Conservation (phyloP, 306 rosid genomes). For the Quercus robur region DNA sequence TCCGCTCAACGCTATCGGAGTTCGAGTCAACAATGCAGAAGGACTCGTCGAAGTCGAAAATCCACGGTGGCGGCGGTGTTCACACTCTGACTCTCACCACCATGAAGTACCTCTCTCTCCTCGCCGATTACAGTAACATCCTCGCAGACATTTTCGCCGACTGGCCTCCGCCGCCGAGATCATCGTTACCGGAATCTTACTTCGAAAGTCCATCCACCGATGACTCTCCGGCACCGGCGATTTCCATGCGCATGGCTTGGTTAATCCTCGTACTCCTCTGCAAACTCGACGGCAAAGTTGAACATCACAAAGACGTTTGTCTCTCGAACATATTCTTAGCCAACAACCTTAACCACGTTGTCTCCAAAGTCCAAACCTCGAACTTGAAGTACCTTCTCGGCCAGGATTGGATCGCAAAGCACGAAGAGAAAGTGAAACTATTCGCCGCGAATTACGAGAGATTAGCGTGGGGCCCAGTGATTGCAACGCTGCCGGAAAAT, state of each 20-base stretch:
- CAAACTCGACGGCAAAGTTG: slow-evolving; percentile 60
- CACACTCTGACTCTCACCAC: slow-evolving; percentile 42
- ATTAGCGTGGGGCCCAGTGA: slow-evolving; percentile 54
- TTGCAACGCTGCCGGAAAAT: slow-evolving; percentile 51
- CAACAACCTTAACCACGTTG: slow-evolving; percentile 54
- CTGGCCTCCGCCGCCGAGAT: slow-evolving; percentile 28
- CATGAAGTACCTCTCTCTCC: slow-evolving; percentile 46
- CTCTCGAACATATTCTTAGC: slow-evolving; percentile 56
- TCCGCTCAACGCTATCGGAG: slow-evolving; percentile 30
- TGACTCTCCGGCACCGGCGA: slow-evolving; percentile 6
- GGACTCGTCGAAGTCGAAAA: slow-evolving; percentile 33
- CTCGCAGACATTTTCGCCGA: slow-evolving; percentile 52
- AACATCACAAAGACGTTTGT: slow-evolving; percentile 51
- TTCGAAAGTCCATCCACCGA: slow-evolving; percentile 32
- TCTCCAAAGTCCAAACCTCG: slow-evolving; percentile 43
- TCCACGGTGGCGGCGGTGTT: slow-evolving; percentile 22
- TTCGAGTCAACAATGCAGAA: slow-evolving; percentile 51
- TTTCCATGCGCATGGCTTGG: slow-evolving; percentile 42
- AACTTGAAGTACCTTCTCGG: slow-evolving; percentile 59
- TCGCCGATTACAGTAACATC: slow-evolving; percentile 50
- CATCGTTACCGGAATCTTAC: slow-evolving; percentile 33
- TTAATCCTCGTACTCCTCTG: slow-evolving; percentile 59
- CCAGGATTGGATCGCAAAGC: slow-evolving; percentile 49
- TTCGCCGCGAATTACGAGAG: slow-evolving; percentile 44
- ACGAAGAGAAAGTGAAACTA: slow-evolving; percentile 42